Evolutionary conservation across 371 early-diverging fungal species (phyloP), one percentile per base, ranked within the genome.

Genomic region (Gilbertella persicaria): DNA sequence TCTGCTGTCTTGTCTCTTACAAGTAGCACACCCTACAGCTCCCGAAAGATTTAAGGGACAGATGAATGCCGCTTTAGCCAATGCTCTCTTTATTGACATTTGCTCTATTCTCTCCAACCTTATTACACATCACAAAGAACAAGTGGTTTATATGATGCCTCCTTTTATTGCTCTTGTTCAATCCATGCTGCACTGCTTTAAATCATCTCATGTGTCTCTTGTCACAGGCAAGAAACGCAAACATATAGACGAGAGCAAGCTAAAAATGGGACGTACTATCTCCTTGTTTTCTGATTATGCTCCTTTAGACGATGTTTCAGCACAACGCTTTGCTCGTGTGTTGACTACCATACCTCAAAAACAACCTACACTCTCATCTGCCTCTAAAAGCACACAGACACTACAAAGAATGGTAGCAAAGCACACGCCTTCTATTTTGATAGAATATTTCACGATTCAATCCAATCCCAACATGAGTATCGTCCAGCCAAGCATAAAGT

Each of bases 391-490:
- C 13, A 29, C 30, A 35, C 58, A 64, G 24, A 24, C 61, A 14
- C n/a, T 66, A 44, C 54, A 65, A 35, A 60, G 62, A 54, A 78
- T 85, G 0, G 83, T 89, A 58, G 60, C 83, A 5, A 90, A 83
- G 57, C 86, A 92, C 51, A 86, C 85, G 2, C 85, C 88, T 5
- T 86, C 80, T 28, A 36, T 89, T 7, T 60, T 92, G 35, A 59
- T 85, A 20, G 83, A 85, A 45, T 86, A 85, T 50, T 79, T 89
- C 10, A 60, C 73, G 14, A 81, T 90, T 24, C 89, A 89, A 56
- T 71, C 80, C 4, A 78, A 85, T 17, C 53, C 77, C 5, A 69
- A 71, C 5, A 80, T 84, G 53, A 81, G 85, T 19, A 73, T 81
- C 16, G 60, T 77, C 1, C 57, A 64, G 25, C 73, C 76, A 1